A percentile compares a stretch with the other conserved stretches of the same genome.
phyloP scores from a whole-genome alignment of 805 yeast genomes.

The Wickerhamiella sorbophila region DNA sequence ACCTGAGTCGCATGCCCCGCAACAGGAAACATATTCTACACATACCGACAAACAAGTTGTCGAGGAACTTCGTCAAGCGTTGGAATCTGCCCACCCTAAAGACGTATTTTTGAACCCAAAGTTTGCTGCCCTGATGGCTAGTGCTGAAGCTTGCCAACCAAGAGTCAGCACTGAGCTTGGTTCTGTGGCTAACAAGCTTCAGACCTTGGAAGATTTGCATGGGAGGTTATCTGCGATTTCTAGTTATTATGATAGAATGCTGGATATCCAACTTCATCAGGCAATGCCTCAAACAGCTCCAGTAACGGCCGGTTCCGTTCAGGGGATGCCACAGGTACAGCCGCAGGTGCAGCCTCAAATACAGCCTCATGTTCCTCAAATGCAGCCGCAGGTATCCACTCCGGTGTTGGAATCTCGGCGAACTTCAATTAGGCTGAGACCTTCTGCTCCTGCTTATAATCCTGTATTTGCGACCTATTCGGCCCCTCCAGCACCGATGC shows the following conservation, averaged over 20 bases:
- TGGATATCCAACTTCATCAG: conserved; percentile 17
- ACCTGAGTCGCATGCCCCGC: not conserved
- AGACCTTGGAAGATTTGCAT: conserved; percentile 16
- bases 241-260: conserved; percentile 15
- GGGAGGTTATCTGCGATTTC: conserved; percentile 16
- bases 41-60: conserved; percentile 2
- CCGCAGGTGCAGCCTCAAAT: conserved; percentile 1
- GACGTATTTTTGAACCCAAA: conserved; percentile 15
- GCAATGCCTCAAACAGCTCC: conserved; percentile 4
- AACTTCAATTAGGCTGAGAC: no score
- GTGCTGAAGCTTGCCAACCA: conserved; percentile 15
- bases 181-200: conserved; percentile 13
- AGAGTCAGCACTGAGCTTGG: conserved; percentile 15
- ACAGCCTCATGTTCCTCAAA: not conserved
- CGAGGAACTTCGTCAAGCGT: not conserved
- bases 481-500: conserved; percentile 8
- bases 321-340: not conserved
- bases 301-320: not conserved
- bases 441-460: no score
- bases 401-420: conserved; percentile 7
- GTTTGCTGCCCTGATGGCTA: conserved; percentile 11
- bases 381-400: conserved; percentile 9
- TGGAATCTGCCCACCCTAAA: conserved; percentile 13
- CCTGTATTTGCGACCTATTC: no score
- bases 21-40: not conserved